Conservation (phyloP, 805 yeast species). For the Kregervanrija delftensis region DNA sequence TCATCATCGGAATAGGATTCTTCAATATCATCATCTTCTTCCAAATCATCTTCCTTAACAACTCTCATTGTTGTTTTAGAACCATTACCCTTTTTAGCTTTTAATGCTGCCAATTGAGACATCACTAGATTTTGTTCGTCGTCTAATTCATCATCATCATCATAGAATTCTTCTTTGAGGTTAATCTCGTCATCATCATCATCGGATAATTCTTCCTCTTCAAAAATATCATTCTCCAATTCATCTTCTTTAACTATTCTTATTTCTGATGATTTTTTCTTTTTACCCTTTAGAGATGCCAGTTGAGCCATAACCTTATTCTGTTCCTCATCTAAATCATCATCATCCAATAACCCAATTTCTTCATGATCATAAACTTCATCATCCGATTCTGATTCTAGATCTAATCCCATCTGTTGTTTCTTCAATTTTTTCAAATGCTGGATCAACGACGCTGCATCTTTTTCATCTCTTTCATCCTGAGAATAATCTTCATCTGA, state of each 20-base stretch:
- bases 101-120: conserved; percentile 36
- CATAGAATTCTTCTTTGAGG: not conserved
- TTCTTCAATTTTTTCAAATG: conserved; percentile 11
- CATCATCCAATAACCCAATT: conserved; percentile 3
- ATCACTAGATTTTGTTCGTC: conserved; percentile 22
- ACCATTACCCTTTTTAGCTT: conserved; percentile 22
- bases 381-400: conserved; percentile 23
- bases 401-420: conserved; percentile 11
- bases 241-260: conserved; percentile 18
- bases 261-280: conserved; percentile 11
- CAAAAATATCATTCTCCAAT: conserved; percentile 11
- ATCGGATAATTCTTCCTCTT: conserved; percentile 10
- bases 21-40: conserved; percentile 12
- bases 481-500: conserved; percentile 9
- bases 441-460: conserved; percentile 7
- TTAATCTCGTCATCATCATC: conserved; percentile 15
- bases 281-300: conserved; percentile 8
- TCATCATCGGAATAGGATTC: conserved; percentile 9
- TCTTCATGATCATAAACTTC: conserved; percentile 2
- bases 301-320: conserved; percentile 9
- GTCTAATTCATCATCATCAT: conserved; percentile 4
- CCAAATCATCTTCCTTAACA: conserved; percentile 19
- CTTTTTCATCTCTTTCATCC: conserved; percentile 12
- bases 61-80: conserved; percentile 6
- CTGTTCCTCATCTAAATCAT: conserved; percentile 6